A percentile compares a stretch with the other conserved stretches of the same genome.
Evolutionary conservation across 2,329 filamentous ascomycete genomes (phyloP).

Genomic region (Pseudocercospora cruenta): DNA sequence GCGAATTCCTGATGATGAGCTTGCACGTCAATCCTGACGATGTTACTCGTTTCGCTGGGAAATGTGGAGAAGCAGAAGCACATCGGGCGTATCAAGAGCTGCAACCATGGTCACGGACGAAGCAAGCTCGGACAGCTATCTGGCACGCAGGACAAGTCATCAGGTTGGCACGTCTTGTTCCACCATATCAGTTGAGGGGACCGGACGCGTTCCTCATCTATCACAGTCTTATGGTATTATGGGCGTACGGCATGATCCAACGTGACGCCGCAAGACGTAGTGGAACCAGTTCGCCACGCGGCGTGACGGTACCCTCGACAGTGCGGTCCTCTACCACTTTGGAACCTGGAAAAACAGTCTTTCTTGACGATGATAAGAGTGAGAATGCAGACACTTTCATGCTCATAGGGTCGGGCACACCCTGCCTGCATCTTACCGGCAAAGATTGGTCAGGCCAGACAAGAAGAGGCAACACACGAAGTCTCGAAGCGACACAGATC

Average conservation of each 20-base stretch:
- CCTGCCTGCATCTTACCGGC: conserved; percentile 18
- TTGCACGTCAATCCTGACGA: conserved; percentile 25
- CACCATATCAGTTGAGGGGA: conserved; percentile 25
- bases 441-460: not conserved
- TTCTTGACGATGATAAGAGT: conserved; percentile 21
- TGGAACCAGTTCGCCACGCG: conserved; percentile 9
- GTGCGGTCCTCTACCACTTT: not conserved
- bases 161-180: conserved; percentile 18
- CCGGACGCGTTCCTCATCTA: conserved; percentile 25
- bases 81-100: conserved; percentile 27
- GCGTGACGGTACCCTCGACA: not conserved
- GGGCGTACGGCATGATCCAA: conserved; percentile 29
- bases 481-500: not conserved
- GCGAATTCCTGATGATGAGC: conserved; percentile 27
- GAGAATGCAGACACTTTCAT: conserved; percentile 17
- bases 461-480: not conserved
- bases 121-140: conserved; percentile 26
- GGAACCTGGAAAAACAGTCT: not conserved
- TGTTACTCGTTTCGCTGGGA: conserved; percentile 27
- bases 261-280: conserved; percentile 16
- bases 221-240: conserved; percentile 27
- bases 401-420: conserved; percentile 19
- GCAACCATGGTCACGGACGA: conserved; percentile 23
- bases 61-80: conserved; percentile 28
- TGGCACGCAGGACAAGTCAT: conserved; percentile 27